Conservation (phyloP, 1,284 basidiomycete species). For the Phylloporus gajari region DNA sequence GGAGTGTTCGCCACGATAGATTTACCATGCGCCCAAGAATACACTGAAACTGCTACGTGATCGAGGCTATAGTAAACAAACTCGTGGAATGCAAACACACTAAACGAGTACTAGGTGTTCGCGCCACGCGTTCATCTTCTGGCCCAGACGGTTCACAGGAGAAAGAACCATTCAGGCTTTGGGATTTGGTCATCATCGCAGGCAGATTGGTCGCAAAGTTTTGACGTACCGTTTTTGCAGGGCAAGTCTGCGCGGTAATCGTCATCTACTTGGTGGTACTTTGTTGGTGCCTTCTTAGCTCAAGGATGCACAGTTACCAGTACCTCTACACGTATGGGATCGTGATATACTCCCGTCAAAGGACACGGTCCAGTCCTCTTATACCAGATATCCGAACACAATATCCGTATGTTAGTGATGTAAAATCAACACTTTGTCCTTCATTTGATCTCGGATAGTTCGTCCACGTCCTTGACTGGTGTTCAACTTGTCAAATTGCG, state of each 20-base stretch:
- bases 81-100: conserved; percentile 72
- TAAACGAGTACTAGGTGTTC: conserved; percentile 70
- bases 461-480: too few species aligned
- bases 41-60: conserved; percentile 72
- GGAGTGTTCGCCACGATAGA: conserved; percentile 95
- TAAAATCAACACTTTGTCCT: too few species aligned
- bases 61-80: conserved; percentile 86
- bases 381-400: conserved; percentile 81
- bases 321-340: conserved; percentile 81
- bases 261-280: too few species aligned
- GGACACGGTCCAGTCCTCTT: conserved; percentile 76
- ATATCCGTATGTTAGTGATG: conserved; percentile 95
- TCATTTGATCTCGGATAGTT: too few species aligned
- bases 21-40: conserved; percentile 86
- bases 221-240: conserved; percentile 62
- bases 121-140: conserved; percentile 53
- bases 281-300: conserved; percentile 79
- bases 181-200: conserved; percentile 87
- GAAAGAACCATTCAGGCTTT: conserved; percentile 70
- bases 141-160: conserved; percentile 43
- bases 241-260: conserved; percentile 50
- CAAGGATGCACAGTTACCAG: conserved; percentile 72
- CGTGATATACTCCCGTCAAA: conserved; percentile 73
- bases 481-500: too few species aligned
- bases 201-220: conserved; percentile 97